Conservation (phyloP, 257 asterid genomes). For the Solanum sejunctum region DNA sequence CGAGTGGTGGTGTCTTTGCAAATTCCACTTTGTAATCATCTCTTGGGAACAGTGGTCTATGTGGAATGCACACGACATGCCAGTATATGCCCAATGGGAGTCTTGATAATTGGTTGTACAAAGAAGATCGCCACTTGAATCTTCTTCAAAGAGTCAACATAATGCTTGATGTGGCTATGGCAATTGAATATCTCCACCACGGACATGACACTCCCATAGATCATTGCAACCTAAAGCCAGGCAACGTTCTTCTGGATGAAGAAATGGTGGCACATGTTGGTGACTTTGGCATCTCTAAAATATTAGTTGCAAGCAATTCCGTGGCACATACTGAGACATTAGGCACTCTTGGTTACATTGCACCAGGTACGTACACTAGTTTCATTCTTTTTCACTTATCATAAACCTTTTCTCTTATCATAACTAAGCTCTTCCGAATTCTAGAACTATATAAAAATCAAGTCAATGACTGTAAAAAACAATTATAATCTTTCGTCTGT, state of each 20-base stretch:
- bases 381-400: background rate
- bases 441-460: background rate
- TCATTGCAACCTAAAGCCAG: slow-evolving; percentile 30
- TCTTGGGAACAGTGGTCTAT: no score
- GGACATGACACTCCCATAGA: slow-evolving; percentile 5
- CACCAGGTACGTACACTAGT: slow-evolving; percentile 18
- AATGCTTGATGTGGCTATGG: slow-evolving; percentile 22
- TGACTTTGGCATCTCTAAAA: slow-evolving; percentile 29
- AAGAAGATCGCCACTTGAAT: background rate
- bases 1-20: no score
- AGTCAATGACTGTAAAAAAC: background rate
- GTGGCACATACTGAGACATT: slow-evolving; percentile 13
- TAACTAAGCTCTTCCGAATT: background rate
- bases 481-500: background rate
- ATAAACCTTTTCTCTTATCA: background rate
- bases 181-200: slow-evolving; percentile 27
- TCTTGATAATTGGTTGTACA: slow-evolving; percentile 18
- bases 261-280: slow-evolving; percentile 9
- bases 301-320: background rate
- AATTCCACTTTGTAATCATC: no score
- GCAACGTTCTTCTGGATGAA: slow-evolving; percentile 19
- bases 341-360: slow-evolving; percentile 29
- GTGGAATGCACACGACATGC: no score
- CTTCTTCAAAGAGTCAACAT: slow-evolving; percentile 10
- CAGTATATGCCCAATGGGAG: slow-evolving; percentile 30